Evolutionary conservation across 2,329 filamentous ascomycete species (phyloP).

Genomic region (Microcera coccophila): DNA sequence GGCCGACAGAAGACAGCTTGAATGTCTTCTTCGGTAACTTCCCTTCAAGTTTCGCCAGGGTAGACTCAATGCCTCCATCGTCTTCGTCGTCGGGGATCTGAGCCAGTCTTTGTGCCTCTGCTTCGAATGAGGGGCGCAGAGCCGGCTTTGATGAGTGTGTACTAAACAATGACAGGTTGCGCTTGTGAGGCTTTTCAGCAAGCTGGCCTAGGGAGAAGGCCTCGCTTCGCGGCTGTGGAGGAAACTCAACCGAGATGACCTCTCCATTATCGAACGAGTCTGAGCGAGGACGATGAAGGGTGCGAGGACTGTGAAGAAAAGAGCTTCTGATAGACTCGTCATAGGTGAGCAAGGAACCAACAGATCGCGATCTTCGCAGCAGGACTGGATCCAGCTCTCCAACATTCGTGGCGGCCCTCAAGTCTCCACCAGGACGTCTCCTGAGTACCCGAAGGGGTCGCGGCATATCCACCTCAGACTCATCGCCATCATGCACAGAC

Average conservation of each 20-base stretch:
- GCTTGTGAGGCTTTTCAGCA: conserved; percentile 47
- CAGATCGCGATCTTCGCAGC: conserved; percentile 53
- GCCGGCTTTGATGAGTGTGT: conserved; percentile 59
- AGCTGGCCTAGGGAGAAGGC: conserved; percentile 58
- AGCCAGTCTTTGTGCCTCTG: conserved; percentile 79
- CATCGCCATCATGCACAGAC: conserved; percentile 47
- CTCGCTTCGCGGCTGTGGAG: conserved; percentile 33
- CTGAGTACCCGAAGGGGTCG: conserved; percentile 62
- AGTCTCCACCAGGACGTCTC: conserved; percentile 69
- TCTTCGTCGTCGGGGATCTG: conserved; percentile 83
- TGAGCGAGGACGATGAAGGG: conserved; percentile 40
- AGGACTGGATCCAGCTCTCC: conserved; percentile 53
- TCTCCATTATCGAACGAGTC: conserved; percentile 25
- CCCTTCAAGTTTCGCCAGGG: conserved; percentile 86
- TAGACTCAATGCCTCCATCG: conserved; percentile 84
- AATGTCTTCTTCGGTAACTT: conserved; percentile 61
- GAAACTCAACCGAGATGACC: conserved; percentile 16
- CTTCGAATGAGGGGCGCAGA: conserved; percentile 77
- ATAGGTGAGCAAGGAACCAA: conserved; percentile 57
- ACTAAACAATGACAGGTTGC: conserved; percentile 53
- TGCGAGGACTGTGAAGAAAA: conserved; percentile 43
- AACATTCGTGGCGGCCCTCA: conserved; percentile 64
- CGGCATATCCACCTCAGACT: conserved; percentile 38
- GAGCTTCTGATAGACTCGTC: conserved; percentile 59
- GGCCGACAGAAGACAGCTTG: conserved; percentile 19